Evolutionary conservation across 2,329 filamentous ascomycete genomes (phyloP), one percentile per base, ranked within the genome.

Genomic region (Pezicula carpinea): DNA sequence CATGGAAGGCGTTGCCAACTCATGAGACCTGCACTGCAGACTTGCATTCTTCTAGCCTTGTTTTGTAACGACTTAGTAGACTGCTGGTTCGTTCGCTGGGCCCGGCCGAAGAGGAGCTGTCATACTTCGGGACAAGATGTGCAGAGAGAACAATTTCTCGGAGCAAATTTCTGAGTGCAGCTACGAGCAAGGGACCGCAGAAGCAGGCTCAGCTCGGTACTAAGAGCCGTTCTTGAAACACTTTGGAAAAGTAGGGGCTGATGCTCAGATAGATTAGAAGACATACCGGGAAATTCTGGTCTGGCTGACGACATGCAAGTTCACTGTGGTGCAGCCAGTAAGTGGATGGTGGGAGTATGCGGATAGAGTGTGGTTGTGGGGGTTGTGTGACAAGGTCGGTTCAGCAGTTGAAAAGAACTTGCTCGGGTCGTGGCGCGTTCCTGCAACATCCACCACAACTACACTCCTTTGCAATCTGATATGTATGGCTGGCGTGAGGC

Each of bases 201-300:
- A 40, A 23, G 38, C 19, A 40, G 33, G 15, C 18, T 14, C 50
- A 49, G 53, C 53, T 61, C 53, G 55, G 54, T 57, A 59, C 48
- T 54, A 53, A 45, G 54, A 58, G 57, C 57, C 52, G 53, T 52
- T 43, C 51, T 39, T 31, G 32, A 45, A 31, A 52, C 35, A 14
- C 13, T 42, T n/a, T 18, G 39, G 33, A 26, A 35, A 38, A 43
- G 40, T 41, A 53, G 50, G 56, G 47, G 41, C 44, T 21, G 35
- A 47, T 51, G 52, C 29, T 53, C 48, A 59, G 46, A 54, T 58
- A 59, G 44, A 60, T 57, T 57, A 54, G 53, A 49, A 57, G 45
- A 59, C 59, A 52, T 60, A 60, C 59, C 54, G 48, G 52, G 49
- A 41, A 47, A 34, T 48, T 47, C 49, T 50, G 51, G 54, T 56